Evolutionary conservation across 305 asterid species (phyloP), one percentile per base, ranked within the genome.

Genomic region (Euphrasia arctica): DNA sequence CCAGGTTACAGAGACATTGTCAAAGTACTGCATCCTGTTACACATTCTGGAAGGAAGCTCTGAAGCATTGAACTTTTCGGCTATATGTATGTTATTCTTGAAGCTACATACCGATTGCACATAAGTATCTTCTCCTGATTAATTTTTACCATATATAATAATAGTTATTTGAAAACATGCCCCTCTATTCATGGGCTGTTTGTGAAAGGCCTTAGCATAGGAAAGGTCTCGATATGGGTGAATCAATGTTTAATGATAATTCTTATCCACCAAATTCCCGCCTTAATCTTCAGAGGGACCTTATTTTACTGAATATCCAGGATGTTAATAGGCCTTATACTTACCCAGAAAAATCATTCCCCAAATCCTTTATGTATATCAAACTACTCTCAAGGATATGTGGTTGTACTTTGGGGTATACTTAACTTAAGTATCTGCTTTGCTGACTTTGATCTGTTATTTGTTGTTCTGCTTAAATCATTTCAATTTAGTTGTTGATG

Each of bases 11-110:
- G 96, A 84, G 73, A 60, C 87, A 41, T 63, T 87, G 65, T 65
- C 85, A 31, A 89, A 87, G 81, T 89, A 83, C 74, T 92, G 97
- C 77, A 77, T 92, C 78, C 81, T 92, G 87, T 70, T 92, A 36
- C 95, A 89, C 79, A 76, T 89, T 72, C 60, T 72, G 72, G 95
- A 83, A 79, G 97, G 90, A 66, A 87, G 90, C 76, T 50, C 80
- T 13, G 96, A 92, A 77, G 93, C 96, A 12, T 69, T 75, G 22
- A 77, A 83, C 65, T 92, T 92, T 75, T 81, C 97, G 5, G 96
- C 95, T 27, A 76, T 89, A 77, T 92, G 98, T 89, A 92, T 87
- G 93, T 94, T 85, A 39, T 66, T 50, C 5, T 59, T 78, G 22
- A 62, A 66, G 54, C 68, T 47, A 43, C 69, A 28, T 31, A 41